Conservation (phyloP, 768 basidiomycete species). For the Lactarius pseudohatsudake region DNA sequence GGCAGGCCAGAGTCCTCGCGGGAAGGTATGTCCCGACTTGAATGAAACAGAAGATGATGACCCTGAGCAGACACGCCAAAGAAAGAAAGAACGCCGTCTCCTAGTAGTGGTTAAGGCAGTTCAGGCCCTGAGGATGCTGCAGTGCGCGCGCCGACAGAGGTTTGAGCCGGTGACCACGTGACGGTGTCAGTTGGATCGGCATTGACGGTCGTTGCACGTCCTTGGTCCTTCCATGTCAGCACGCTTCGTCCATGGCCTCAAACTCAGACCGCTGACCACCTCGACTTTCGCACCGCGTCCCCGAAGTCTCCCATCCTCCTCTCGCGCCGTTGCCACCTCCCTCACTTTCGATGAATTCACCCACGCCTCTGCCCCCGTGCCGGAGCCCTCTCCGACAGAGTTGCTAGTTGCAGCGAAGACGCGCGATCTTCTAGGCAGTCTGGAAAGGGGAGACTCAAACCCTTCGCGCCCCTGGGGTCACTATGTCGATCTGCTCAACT, state of each 20-base stretch:
- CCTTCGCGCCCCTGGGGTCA: slow-evolving; percentile 61
- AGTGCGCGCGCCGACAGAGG: not conserved
- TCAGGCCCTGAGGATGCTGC: not conserved
- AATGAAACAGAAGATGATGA: not conserved
- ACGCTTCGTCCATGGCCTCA: slow-evolving; percentile 23
- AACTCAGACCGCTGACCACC: slow-evolving; percentile 17
- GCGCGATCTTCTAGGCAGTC: slow-evolving; percentile 25
- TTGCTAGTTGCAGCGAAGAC: slow-evolving; percentile 24
- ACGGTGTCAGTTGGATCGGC: not conserved
- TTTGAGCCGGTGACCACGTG: not conserved
- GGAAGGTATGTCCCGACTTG: not conserved
- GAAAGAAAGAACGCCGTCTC: not conserved
- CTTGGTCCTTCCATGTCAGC: slow-evolving; percentile 23
- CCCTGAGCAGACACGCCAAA: not conserved
- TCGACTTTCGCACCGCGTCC: slow-evolving; percentile 1
- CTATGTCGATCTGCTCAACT: slow-evolving; percentile 58
- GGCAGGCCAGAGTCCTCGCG: not conserved
- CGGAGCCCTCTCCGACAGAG: slow-evolving; percentile 24
- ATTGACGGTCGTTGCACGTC: not conserved
- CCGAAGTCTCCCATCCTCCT: slow-evolving; percentile 10
- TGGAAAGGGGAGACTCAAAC: slow-evolving; percentile 22
- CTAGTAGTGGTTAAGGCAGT: not conserved
- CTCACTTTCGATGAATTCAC: slow-evolving; percentile 9
- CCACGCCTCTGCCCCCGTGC: not conserved
- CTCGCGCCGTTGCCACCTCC: slow-evolving; percentile 14